phyloP scores from a whole-genome alignment of 73 alveolate genomes.

The Tetrahymena thermophila region DNA sequence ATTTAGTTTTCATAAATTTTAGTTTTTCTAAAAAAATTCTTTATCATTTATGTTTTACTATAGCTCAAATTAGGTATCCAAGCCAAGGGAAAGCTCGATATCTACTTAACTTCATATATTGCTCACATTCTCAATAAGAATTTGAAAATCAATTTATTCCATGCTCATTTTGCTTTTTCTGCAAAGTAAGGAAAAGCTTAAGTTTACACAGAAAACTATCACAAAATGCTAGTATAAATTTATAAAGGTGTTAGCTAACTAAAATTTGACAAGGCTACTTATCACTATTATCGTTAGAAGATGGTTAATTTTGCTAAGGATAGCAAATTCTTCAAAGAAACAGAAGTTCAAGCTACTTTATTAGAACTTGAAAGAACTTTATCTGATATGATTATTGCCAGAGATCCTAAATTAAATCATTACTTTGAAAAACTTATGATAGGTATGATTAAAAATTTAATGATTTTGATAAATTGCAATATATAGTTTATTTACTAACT shows the following conservation, averaged over 20 bases:
- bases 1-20: not conserved
- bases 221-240: slow-evolving; percentile 10
- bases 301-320: slow-evolving; percentile 21
- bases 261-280: not conserved
- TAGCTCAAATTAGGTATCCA: slow-evolving; percentile 24
- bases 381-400: slow-evolving; percentile 37
- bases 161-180: slow-evolving; percentile 20
- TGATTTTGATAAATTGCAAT: not conserved
- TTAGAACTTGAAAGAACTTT: slow-evolving; percentile 24
- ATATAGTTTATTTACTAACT: not conserved
- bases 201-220: slow-evolving; percentile 23
- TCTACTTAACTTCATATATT: slow-evolving; percentile 11
- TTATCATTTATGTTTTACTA: not conserved
- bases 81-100: slow-evolving; percentile 39
- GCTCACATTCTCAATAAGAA: slow-evolving; percentile 18
- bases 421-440: slow-evolving; percentile 36
- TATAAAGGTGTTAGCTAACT: slow-evolving; percentile 18
- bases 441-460: not conserved
- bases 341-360: slow-evolving; percentile 12
- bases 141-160: slow-evolving; percentile 8
- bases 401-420: slow-evolving; percentile 31
- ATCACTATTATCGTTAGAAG: slow-evolving; percentile 1
- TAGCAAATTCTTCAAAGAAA: slow-evolving; percentile 2
- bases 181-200: slow-evolving; percentile 21
- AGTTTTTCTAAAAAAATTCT: not conserved